phyloP scores from a whole-genome alignment of 805 yeast species.

The Metschnikowia corniflorae region DNA sequence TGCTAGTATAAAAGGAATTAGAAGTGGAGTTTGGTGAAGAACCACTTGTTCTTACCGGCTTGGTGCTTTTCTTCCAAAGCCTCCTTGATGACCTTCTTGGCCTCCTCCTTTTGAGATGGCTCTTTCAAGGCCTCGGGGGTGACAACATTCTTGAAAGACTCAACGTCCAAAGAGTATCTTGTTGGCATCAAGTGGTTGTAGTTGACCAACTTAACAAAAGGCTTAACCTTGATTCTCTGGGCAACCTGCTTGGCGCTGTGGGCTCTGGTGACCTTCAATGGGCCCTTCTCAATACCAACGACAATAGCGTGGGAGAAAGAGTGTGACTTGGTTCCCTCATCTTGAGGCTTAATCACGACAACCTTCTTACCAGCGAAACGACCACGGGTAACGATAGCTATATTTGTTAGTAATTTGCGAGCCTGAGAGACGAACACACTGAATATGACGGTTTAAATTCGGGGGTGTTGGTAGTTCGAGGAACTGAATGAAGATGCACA shows the following conservation, averaged over 20 bases:
- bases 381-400: constrained; percentile 99
- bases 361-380: constrained; percentile 99
- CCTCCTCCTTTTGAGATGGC: constrained; percentile 98
- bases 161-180: constrained; percentile 97
- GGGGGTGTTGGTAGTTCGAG: background rate
- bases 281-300: constrained; percentile 98
- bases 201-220: constrained; percentile 98
- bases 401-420: constrained; percentile 19
- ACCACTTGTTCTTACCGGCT: constrained; percentile 99
- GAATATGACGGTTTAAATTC: background rate
- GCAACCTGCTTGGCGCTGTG: constrained; percentile 95
- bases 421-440: too few species aligned
- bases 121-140: constrained; percentile 92
- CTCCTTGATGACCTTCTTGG: constrained; percentile 98
- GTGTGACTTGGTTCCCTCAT: constrained; percentile 98
- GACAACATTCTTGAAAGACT: constrained; percentile 86
- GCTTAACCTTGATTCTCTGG: constrained; percentile 97
- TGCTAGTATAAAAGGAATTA: constrained; percentile 39
- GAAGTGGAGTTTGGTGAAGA: constrained; percentile 96
- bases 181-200: constrained; percentile 99
- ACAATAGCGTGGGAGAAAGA: constrained; percentile 99
- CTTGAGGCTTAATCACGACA: constrained; percentile 96
- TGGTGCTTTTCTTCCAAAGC: constrained; percentile 99
- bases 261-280: constrained; percentile 92
- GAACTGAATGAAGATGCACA: background rate